A percentile compares a stretch with the other conserved stretches of the same genome.
These are phyloP conservation scores for Pseudopyricularia cyperi DNA, from an alignment of 2,329 filamentous ascomycete species.

Conservation along the genomic window DNA sequence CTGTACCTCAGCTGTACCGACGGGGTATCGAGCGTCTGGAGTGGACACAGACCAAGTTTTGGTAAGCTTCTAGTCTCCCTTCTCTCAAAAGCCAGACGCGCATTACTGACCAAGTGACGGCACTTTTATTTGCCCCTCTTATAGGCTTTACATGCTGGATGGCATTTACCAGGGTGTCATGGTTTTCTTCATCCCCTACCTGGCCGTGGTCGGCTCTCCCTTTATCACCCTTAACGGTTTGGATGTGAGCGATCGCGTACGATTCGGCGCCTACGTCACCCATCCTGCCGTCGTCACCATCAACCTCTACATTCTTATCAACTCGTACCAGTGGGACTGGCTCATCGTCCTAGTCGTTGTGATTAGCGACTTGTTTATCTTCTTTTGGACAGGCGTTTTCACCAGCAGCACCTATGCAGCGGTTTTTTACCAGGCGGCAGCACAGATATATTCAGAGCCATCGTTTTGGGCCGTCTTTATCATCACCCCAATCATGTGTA, in stretches of 20 bases:
- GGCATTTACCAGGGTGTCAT: slow-evolving; percentile 91
- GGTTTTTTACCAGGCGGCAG: slow-evolving; percentile 61
- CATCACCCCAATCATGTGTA: slow-evolving; percentile 65
- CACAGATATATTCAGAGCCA: slow-evolving; percentile 66
- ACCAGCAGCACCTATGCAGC: slow-evolving; percentile 33
- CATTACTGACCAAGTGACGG: too few relatives aligned
- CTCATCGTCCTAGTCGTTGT: slow-evolving; percentile 71
- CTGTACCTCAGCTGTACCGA: slow-evolving; percentile 89
- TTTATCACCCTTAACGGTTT: slow-evolving; percentile 62
- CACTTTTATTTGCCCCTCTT: too few relatives aligned
- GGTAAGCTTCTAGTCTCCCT: slow-evolving; percentile 44
- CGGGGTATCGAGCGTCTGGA: slow-evolving; percentile 91
- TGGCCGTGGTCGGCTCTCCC: slow-evolving; percentile 57
- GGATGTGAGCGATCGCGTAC: slow-evolving; percentile 63
- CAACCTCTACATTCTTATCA: slow-evolving; percentile 90
- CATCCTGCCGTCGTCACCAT: slow-evolving; percentile 76
- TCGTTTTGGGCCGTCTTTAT: slow-evolving; percentile 81
- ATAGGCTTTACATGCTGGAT: slow-evolving; percentile 83
- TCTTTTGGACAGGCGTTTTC: slow-evolving; percentile 93
- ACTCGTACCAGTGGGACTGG: slow-evolving; percentile 98
- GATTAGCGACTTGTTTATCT: slow-evolving; percentile 77
- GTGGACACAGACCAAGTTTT: slow-evolving; percentile 95
- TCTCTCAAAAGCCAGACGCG: neutral
- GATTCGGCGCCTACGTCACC: slow-evolving; percentile 78
- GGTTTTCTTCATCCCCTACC: slow-evolving; percentile 84